A percentile compares a stretch with the other conserved stretches of the same genome.
Evolutionary conservation across 495 filamentous ascomycete species (phyloP).

Genomic region (Neurospora sp.): DNA sequence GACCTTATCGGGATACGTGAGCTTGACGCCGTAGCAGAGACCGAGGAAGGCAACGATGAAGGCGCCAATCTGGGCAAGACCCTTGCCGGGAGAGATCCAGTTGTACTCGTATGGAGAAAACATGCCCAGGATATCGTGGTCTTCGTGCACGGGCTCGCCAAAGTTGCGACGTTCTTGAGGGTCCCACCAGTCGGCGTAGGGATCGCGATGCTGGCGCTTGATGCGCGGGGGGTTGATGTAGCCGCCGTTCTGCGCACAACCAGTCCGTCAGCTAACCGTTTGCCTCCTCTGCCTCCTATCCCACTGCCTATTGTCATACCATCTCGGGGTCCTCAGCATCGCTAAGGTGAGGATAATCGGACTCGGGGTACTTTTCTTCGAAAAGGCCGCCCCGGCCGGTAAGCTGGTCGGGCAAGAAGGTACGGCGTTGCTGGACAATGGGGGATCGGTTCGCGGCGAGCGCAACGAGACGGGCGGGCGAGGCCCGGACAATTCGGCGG

Average conservation of each 20-base stretch:
- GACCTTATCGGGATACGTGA: slow-evolving; percentile 77
- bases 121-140: slow-evolving; percentile 88
- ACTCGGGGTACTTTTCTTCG: slow-evolving; percentile 40
- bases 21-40: slow-evolving; percentile 60
- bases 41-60: slow-evolving; percentile 63
- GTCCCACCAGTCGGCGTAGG: slow-evolving; percentile 94
- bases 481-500: slow-evolving; percentile 45
- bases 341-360: slow-evolving; percentile 42
- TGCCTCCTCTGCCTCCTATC: slow-evolving; percentile 1
- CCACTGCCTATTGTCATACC: slow-evolving; percentile 34
- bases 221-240: slow-evolving; percentile 78
- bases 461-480: slow-evolving; percentile 42
- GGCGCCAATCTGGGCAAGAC: slow-evolving; percentile 57
- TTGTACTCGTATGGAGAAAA: slow-evolving; percentile 87
- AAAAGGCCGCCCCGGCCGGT: slow-evolving; percentile 24
- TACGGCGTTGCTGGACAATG: slow-evolving; percentile 36
- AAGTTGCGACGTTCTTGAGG: slow-evolving; percentile 94
- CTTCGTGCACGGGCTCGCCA: slow-evolving; percentile 91
- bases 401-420: slow-evolving; percentile 35
- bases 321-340: slow-evolving; percentile 66
- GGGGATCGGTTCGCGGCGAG: slow-evolving; percentile 34
- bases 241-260: slow-evolving; percentile 64
- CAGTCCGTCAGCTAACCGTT: slow-evolving; percentile 9
- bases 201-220: slow-evolving; percentile 85
- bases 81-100: slow-evolving; percentile 65